phyloP scores from a whole-genome alignment of 83 land plant species.

The Picea abies region DNA sequence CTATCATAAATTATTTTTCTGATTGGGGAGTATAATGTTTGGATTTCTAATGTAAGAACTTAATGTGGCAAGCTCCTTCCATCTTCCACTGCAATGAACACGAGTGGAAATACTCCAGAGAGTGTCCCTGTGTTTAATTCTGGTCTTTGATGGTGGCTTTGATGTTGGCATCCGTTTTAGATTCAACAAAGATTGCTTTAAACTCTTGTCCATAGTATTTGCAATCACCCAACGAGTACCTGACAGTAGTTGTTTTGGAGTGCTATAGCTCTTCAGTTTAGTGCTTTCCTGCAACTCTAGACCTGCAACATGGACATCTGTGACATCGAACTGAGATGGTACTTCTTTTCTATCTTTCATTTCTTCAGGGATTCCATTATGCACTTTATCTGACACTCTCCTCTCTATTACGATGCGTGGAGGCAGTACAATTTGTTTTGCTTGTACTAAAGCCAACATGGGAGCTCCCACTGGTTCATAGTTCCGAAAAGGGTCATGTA shows the following conservation, averaged over 20 bases:
- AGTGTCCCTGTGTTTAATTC: constrained; percentile 31
- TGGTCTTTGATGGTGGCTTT: constrained; percentile 10
- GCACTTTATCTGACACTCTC: constrained; percentile 10
- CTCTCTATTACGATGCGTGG: constrained; percentile 20
- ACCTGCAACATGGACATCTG: constrained; percentile 45
- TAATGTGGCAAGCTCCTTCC: constrained; percentile 16
- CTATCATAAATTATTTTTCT: neutral
- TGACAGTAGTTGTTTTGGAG: constrained; percentile 35
- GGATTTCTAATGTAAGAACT: constrained; percentile 42
- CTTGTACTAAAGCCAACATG: constrained; percentile 54
- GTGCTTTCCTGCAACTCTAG: constrained; percentile 29
- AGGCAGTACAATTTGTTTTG: constrained; percentile 37
- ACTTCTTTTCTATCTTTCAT: constrained; percentile 4
- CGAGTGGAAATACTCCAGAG: constrained; percentile 51
- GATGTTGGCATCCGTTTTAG: constrained; percentile 9
- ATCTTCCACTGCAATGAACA: constrained; percentile 29
- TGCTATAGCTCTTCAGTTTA: constrained; percentile 33
- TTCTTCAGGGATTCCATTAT: constrained; percentile 6
- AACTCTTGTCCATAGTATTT: constrained; percentile 42
- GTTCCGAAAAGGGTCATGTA: constrained; percentile 44
- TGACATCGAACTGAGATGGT: constrained; percentile 34
- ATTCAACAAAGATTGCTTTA: constrained; percentile 25
- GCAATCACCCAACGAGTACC: constrained; percentile 57
- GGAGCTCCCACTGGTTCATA: constrained; percentile 55
- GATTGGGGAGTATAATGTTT: constrained; percentile 32